Conservation (phyloP, 768 basidiomycete species). For the Serendipita indica region DNA sequence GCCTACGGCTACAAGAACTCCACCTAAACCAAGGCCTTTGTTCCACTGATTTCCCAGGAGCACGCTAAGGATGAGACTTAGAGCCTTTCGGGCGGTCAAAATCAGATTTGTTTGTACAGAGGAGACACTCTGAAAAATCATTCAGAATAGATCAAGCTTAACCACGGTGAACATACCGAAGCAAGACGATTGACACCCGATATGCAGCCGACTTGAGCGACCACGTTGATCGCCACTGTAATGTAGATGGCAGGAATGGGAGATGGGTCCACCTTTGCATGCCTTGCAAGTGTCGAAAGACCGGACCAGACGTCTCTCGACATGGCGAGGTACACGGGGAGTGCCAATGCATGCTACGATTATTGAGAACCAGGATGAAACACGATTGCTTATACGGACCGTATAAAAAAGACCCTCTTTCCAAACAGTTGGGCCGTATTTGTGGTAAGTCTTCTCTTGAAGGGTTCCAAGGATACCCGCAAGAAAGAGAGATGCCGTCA, state of each 20-base stretch:
- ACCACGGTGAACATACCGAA: conserved; percentile 37
- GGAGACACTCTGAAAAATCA: conserved; percentile 58
- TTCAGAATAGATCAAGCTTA: neutral
- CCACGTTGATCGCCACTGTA: conserved; percentile 46
- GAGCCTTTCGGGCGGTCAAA: conserved; percentile 64
- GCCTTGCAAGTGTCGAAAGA: conserved; percentile 26
- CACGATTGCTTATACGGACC: conserved; percentile 30
- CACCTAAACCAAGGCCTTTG: conserved; percentile 44
- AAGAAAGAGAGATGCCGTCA: conserved; percentile 48
- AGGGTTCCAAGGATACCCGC: conserved; percentile 55
- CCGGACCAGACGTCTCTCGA: conserved; percentile 33
- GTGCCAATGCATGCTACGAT: conserved; percentile 54
- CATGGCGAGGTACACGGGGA: conserved; percentile 62
- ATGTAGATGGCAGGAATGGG: conserved; percentile 31
- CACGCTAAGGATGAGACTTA: conserved; percentile 65
- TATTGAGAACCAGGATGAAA: too few relatives aligned
- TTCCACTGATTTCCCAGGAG: conserved; percentile 74
- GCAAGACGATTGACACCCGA: conserved; percentile 68
- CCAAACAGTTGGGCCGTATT: conserved; percentile 60
- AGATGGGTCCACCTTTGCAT: conserved; percentile 20
- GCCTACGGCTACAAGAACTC: conserved; percentile 57
- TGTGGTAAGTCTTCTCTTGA: conserved; percentile 61
- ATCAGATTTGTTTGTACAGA: conserved; percentile 72
- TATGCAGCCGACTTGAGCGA: conserved; percentile 68
- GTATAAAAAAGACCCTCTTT: conserved; percentile 75